Conservation (phyloP, 108 stramenopile species). For the Pseudonitzschia multiseries region DNA sequence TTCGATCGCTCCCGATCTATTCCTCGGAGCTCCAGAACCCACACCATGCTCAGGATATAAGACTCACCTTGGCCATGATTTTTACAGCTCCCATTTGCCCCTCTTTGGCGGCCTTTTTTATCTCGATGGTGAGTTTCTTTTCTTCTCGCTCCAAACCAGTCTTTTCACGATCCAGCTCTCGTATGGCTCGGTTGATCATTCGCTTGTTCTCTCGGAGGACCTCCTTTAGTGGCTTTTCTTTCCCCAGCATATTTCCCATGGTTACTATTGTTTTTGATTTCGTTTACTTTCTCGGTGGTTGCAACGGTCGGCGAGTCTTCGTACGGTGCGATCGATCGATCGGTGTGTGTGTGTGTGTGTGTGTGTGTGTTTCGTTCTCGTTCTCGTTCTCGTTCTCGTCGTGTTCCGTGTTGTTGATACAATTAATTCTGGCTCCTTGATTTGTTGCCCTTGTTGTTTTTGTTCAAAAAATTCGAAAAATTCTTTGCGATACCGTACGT, state of each 20-base stretch:
- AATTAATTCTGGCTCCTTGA: too few species aligned
- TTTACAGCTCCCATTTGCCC: constrained; percentile 93
- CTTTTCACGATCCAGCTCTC: constrained; percentile 95
- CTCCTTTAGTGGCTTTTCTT: constrained; percentile 96
- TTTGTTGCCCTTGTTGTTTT: too few species aligned
- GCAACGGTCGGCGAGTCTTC: neutral
- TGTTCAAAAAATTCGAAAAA: too few species aligned
- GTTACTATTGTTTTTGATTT: neutral
- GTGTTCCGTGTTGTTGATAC: too few species aligned
- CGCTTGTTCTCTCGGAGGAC: constrained; percentile 97
- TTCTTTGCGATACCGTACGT: neutral
- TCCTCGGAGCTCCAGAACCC: too few species aligned
- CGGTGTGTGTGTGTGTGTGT: too few species aligned
- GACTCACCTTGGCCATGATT: constrained; percentile 89
- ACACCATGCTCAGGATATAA: too few species aligned
- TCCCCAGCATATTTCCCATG: constrained; percentile 89
- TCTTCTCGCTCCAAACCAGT: constrained; percentile 86
- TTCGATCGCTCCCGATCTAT: too few species aligned
- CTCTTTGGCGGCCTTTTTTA: constrained; percentile 93
- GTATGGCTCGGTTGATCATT: constrained; percentile 90
- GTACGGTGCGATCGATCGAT: too few species aligned
- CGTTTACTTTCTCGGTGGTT: neutral
- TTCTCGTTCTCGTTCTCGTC: too few species aligned
- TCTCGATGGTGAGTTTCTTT: constrained; percentile 91
- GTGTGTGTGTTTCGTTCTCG: too few species aligned